A percentile compares a stretch with the other conserved stretches of the same genome.
These are phyloP conservation scores for Solanum bukasovii DNA, from an alignment of 257 asterid species.

Conservation along the genomic window DNA sequence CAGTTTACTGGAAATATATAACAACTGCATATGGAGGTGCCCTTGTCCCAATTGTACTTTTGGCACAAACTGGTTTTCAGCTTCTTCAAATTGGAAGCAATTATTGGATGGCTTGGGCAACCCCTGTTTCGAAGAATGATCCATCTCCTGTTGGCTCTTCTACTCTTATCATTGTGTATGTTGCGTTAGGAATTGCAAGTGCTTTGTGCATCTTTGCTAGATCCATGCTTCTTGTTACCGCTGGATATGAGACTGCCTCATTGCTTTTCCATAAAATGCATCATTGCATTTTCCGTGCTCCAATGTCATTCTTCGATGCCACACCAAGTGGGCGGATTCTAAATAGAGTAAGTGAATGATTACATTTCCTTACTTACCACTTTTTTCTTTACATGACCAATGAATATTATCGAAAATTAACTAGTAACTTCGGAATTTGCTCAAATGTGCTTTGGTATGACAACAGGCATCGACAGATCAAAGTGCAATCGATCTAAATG, in stretches of 20 bases:
- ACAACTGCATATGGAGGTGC: conserved; percentile 78
- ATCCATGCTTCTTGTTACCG: conserved; percentile 41
- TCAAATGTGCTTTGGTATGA: conserved; percentile 2
- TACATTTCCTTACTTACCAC: background rate
- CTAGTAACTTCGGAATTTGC: background rate
- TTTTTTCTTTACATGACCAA: background rate
- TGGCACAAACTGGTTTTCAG: conserved; percentile 59
- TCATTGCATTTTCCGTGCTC: conserved; percentile 64
- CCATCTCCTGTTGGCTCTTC: conserved; percentile 42
- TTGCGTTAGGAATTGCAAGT: conserved; percentile 55
- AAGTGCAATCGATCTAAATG: conserved; percentile 55
- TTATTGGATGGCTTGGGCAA: conserved; percentile 99
- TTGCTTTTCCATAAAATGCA: conserved; percentile 71
- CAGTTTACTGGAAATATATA: conserved; percentile 76
- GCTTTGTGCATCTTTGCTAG: conserved; percentile 55
- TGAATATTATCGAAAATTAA: background rate
- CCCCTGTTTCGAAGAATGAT: conserved; percentile 62
- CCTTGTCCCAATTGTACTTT: conserved; percentile 64
- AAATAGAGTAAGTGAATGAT: conserved; percentile 49
- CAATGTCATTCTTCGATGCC: conserved; percentile 93
- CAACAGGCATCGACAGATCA: conserved; percentile 88
- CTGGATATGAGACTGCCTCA: conserved; percentile 66
- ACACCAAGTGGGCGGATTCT: conserved; percentile 96
- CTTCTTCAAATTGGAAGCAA: conserved; percentile 82
- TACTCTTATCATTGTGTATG: conserved; percentile 72